phyloP scores from a whole-genome alignment of 106 monocot genomes.

The Amphibolis antarctica region DNA sequence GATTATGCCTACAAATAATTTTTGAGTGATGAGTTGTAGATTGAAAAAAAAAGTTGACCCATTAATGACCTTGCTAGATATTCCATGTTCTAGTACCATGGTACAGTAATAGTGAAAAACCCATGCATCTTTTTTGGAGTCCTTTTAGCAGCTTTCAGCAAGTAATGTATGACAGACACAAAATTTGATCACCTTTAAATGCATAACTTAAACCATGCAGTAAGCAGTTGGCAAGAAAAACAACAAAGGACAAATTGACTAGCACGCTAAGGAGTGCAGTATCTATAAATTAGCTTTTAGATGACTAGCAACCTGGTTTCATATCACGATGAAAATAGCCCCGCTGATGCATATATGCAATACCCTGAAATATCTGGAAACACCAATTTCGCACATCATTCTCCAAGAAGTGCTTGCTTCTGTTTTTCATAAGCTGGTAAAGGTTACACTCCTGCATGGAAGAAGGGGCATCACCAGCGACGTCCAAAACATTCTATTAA shows the following conservation, averaged over 20 bases:
- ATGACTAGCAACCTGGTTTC: constrained; percentile 53
- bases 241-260: not conserved
- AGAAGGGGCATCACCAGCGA: not conserved
- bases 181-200: too few relatives aligned
- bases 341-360: constrained; percentile 84
- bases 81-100: too few relatives aligned
- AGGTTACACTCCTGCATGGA: constrained; percentile 82
- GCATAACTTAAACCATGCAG: too few relatives aligned
- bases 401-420: constrained; percentile 55
- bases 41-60: not conserved
- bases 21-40: not conserved
- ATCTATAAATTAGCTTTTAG: not conserved
- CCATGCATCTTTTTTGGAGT: too few relatives aligned
- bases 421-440: constrained; percentile 90
- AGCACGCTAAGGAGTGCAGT: not conserved
- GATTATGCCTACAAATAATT: not conserved
- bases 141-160: too few relatives aligned
- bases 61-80: not conserved
- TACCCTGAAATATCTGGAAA: constrained; percentile 90
- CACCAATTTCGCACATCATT: constrained; percentile 77
- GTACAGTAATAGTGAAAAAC: too few relatives aligned
- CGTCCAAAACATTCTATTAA: too few relatives aligned
- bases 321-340: constrained; percentile 95
- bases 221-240: not conserved
- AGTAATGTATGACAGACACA: too few relatives aligned